Evolutionary conservation across 164 flowering plant genomes (phyloP).

Genomic region (Nymphaea colorata): DNA sequence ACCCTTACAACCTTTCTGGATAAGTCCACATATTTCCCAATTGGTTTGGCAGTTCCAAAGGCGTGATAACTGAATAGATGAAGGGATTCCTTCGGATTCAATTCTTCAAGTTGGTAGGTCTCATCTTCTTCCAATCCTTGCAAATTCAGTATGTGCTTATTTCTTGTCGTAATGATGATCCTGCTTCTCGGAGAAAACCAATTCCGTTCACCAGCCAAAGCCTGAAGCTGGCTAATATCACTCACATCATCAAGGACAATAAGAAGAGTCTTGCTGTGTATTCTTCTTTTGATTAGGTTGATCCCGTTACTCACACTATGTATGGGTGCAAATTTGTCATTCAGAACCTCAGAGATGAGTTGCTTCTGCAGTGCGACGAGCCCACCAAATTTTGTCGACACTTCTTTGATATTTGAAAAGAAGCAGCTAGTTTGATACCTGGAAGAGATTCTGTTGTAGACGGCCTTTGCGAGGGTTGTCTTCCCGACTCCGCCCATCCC

Average conservation of each 20-base stretch:
- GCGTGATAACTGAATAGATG: neutral
- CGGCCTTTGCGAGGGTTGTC: neutral
- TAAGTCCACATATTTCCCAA: neutral
- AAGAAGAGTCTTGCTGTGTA: neutral
- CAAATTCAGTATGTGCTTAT: neutral
- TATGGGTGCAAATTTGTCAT: neutral
- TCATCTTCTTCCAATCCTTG: neutral
- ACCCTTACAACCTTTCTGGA: neutral
- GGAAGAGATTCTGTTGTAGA: neutral
- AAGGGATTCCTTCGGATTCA: neutral
- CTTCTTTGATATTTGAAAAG: neutral
- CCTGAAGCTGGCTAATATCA: neutral
- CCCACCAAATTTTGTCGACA: neutral
- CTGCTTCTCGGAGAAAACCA: neutral
- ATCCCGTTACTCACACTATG: neutral
- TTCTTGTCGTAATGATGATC: neutral
- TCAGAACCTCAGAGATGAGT: neutral
- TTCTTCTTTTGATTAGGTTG: neutral
- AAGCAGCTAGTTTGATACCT: neutral
- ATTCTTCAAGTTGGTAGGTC: neutral
- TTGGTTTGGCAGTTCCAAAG: neutral
- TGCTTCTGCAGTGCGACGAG: slow-evolving; percentile 6
- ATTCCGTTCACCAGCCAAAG: neutral
- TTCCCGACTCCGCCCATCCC: neutral
- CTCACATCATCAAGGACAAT: neutral